Base-by-base conservation (phyloP, 2,329 filamentous ascomycete species). In the Aspergillus hiratsukae region DNA sequence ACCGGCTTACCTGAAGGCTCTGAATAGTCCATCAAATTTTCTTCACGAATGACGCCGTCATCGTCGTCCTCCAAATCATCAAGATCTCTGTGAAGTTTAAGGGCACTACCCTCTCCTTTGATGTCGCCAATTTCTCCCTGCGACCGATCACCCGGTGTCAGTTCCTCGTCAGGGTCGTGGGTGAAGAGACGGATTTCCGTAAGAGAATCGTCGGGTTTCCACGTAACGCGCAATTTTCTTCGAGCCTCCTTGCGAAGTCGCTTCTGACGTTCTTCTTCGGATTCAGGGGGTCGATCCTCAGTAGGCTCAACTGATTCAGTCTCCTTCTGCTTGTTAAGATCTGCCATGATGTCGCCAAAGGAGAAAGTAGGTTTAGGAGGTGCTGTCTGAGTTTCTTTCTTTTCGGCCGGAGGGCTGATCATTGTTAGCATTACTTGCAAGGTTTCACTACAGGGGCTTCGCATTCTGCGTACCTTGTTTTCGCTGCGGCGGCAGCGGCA, bases 131-230 rank as follows among this genome's bases (percentile, higher is more conserved):
- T 80, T 66, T 86, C 83, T 49, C 81, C 80, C 62, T 81, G 78
- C 63, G 83, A 78, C 62, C 80, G 84, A 56, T 82, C 81, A 46
- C 81, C 80, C 49, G 83, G 82, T 17, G 80, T 81, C 55, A 83
- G 70, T 61, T 87, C 84, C 67, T 87, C 85, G 9, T 85, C 82
- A 0, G 83, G 83, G 61, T 86, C 83, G 66, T 86, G 84, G 27
- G 79, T 81, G 67, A 87, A 87, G 51, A 82, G 77, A 48, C 80
- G 78, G 53, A 85, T 76, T 61, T 83, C 76, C 3, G 81, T 82
- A 11, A 87, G 75, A 28, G 77, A 74, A 19, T 80, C 76, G 59
- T 84, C 83, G 0, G 80, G 77, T 58, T 83, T 85, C 78, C 84
- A 87, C 7, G 75, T 78, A 4, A 87, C 85, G 21, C 83, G 81